Evolutionary conservation across 2,329 filamentous ascomycete species (phyloP), one percentile per base, ranked within the genome.

Genomic region (Dothideomycetes sp.): DNA sequence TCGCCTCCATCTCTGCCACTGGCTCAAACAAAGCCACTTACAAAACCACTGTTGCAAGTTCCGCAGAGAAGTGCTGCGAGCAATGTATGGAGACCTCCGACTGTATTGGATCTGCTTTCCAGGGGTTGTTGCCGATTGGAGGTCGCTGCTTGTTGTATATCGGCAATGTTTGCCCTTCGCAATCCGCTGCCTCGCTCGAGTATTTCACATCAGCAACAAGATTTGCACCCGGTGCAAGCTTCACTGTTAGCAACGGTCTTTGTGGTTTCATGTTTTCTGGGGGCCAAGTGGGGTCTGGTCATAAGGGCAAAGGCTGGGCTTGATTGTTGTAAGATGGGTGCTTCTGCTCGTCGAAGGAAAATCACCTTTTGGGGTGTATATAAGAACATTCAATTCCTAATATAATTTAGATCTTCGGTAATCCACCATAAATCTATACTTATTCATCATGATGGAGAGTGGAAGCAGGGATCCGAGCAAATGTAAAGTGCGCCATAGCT

Each of bases 41-140:
- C 27, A 39, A 46, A 28, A 33, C 38, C 31, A 42, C 41, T 9
- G 20, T 37, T 13, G 40, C 41, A 24, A 18, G 32, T n/a, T 36
- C 33, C 2, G 35, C 34, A 11, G 29, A 46, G 18, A 34, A 46
- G 17, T 46, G 45, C 15, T 46, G 45, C 33, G 41, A 35, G 13
- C 41, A 46, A 28, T 46, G 45, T 18, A 40, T 44, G 12, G 33
- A 43, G 33, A 28, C 37, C 8, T 32, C n/a, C 22, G 27, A 33
- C 29, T 40, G 37, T 17, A 16, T 40, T 13, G 37, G 37, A 19
- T 40, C 37, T 15, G 37, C 37, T 12, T 40, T 19, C 37, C 37
- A 40, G 16, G 37, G 27, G 20, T 8, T 40, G 22, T 25, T 40
- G 3, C 37, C 37, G 10, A 16, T 40, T n/a, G 37, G 37, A 6